Evolutionary conservation across 805 yeast genomes (phyloP), one percentile per base, ranked within the genome.

Genomic region (Yarrowia bubula): DNA sequence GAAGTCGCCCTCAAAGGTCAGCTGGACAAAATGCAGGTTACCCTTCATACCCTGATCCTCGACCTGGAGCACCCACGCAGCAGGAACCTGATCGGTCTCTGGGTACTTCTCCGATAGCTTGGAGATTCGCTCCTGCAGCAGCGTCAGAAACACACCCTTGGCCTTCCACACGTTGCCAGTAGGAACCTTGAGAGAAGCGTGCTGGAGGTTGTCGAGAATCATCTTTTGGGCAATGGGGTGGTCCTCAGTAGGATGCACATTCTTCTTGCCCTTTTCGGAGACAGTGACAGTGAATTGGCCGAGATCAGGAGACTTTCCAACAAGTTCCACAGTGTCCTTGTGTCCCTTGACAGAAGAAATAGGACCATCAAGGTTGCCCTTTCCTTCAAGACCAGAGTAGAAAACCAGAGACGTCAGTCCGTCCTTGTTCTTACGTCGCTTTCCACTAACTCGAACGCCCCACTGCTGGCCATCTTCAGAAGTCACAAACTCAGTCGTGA

Each of bases 401-500:
- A 90, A 85, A 5, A 92, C 85, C 60, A 93, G 75, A 0, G 96
- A 84, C 2, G 88, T 84, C 31, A 69, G 67, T 8, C 68, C 57
- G 64, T 73, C 74, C 0, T 86, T 83, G 33, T 78, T 75, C 41
- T 81, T 76, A 11, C 57, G 58, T 37, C 57, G 28, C 18, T 74
- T 76, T 11, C 97, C 92, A 57, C 78, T 81, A 13, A 95, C 81
- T 67, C 87, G 84, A 11, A 86, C 81, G 0, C 85, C 96, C 98
- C 99, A 93, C 3, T n/a, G 31, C 51, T 88, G 86, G 15, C 84
- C 84, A 3, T 87, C 89, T 65, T 84, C 87, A 8, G 84, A 82
- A 76, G 95, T 95, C 35, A 88, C 88, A 74, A 92, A 89, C 67
- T 88, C 89, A 6, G 90, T 84, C 0, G 84, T 82, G 43, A 95